phyloP scores from a whole-genome alignment of 2,329 filamentous ascomycete species.

The Arthrinium phaeospermum region DNA sequence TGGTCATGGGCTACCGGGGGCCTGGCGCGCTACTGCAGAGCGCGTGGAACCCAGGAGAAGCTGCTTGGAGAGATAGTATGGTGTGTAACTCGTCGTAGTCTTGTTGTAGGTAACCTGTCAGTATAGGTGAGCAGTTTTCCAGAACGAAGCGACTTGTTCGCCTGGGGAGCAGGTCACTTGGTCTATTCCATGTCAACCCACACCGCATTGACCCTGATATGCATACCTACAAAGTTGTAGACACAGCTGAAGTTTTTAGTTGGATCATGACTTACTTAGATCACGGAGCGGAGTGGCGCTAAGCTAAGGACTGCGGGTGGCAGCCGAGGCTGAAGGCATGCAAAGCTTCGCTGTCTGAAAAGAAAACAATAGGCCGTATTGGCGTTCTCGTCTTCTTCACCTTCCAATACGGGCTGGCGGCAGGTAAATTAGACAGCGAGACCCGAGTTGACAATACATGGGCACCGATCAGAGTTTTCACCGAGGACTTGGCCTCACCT shows the following conservation, averaged over 20 bases:
- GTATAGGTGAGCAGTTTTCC: neutral
- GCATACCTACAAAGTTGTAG: neutral
- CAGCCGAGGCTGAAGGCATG: neutral
- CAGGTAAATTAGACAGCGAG: neutral
- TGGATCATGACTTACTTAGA: neutral
- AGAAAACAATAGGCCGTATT: neutral
- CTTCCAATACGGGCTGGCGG: neutral
- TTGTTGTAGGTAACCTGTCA: neutral
- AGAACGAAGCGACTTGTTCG: neutral
- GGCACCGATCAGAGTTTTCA: neutral
- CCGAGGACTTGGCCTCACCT: neutral
- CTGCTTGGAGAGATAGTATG: neutral
- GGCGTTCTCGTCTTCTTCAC: neutral
- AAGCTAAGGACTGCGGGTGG: constrained; percentile 7
- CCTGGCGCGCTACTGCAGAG: neutral
- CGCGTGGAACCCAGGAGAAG: neutral
- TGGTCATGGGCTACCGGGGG: neutral
- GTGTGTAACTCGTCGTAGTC: neutral
- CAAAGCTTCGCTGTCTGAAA: constrained; percentile 2
- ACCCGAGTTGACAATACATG: neutral
- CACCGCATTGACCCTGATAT: neutral
- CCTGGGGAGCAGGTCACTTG: neutral
- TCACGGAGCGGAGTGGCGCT: neutral
- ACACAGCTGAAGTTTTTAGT: constrained; percentile 9
- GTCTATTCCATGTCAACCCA: neutral